Evolutionary conservation across 495 filamentous ascomycete genomes (phyloP), one percentile per base, ranked within the genome.

Genomic region (Penicillium longicatenatum): DNA sequence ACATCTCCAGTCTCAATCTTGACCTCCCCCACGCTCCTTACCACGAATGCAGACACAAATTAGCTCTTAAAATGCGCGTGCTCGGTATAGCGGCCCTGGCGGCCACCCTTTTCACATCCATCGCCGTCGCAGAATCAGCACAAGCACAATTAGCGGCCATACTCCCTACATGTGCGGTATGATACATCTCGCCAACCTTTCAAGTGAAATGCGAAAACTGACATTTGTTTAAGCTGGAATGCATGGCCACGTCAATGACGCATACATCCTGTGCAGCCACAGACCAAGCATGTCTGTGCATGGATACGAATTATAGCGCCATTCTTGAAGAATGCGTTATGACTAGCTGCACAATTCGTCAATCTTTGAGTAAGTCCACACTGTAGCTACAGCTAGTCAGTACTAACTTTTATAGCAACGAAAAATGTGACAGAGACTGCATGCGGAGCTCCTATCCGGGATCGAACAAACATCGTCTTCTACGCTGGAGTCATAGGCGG

Each of bases 351-450:
- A 67, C 60, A 3, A 58, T 69, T 33, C 54, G 55, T 10, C 47
- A 72, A 44, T 65, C 65, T 5, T 41, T 72, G 44, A 65, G 69
- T 72, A 57, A 42, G 61, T 54, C 9, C n/a, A 9, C 16, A n/a
- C 22, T 10, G 0, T 41, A 24, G 14, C 43, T 30, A 1, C 9
- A 19, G 3, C 5, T 8, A n/a, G 6, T 30, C 10, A 35, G 9
- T 7, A 20, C 41, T 57, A 21, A 56, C 41, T 10, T 16, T 4
- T 3, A 12, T 45, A 68, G 69, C 67, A 21, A 71, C 70, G 8
- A 73, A 70, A 64, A 73, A 73, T 60, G 67, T 73, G 46, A 71
- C 70, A 1, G 46, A 58, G 17, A 58, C 63, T 17, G 59, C 61
- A 22, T 73, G 70, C 49, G 59, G 57, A 10, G 64, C 57, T 8